Conservation (phyloP, 495 filamentous ascomycete genomes). For the Haplographium delicatum region DNA sequence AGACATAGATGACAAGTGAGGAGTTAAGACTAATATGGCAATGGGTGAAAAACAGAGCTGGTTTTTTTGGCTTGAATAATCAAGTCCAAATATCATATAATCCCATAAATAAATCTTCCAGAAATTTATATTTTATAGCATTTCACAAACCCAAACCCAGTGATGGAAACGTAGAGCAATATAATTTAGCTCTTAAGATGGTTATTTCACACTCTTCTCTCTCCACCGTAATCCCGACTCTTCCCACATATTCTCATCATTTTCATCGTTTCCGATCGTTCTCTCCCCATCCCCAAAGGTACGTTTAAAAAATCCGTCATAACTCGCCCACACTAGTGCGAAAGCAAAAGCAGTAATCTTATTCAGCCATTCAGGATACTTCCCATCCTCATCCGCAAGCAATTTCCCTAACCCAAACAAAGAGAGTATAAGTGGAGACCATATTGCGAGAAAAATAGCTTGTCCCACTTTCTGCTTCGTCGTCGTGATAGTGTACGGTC, state of each 20-base stretch:
- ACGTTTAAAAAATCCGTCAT: constrained; percentile 62
- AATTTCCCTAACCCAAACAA: constrained; percentile 41
- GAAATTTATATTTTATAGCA: no score
- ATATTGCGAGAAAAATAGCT: constrained; percentile 52
- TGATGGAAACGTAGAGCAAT: no score
- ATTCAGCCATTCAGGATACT: constrained; percentile 62
- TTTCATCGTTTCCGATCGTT: constrained; percentile 40
- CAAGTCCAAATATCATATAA: no score
- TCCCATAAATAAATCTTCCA: no score
- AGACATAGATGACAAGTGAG: no score
- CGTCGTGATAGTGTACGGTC: constrained; percentile 64
- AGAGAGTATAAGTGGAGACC: constrained; percentile 52
- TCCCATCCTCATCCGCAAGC: constrained; percentile 59
- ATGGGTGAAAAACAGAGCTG: no score
- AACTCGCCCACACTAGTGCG: constrained; percentile 59
- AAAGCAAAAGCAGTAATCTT: constrained; percentile 42
- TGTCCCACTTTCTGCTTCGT: constrained; percentile 59
- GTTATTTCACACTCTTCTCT: no score
- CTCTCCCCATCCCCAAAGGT: constrained; percentile 88
- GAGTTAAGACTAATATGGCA: no score
- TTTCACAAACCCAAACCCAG: no score
- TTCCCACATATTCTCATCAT: constrained; percentile 8
- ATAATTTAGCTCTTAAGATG: no score
- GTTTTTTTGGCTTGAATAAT: no score
- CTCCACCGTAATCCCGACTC: not conserved